Evolutionary conservation across 2,329 filamentous ascomycete species (phyloP).

Genomic region (Albifimbria verrucaria): DNA sequence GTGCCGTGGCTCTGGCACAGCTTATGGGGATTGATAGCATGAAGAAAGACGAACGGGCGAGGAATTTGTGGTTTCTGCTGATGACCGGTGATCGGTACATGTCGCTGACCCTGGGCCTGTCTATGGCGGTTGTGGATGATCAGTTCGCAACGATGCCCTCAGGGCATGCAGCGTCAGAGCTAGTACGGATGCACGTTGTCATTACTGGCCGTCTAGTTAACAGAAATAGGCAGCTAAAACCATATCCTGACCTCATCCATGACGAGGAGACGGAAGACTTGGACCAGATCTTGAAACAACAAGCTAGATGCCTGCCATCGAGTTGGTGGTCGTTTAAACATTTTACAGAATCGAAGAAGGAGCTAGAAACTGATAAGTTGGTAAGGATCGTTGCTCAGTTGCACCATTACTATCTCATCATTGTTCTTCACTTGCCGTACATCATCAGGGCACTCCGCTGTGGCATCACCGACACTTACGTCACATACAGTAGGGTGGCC

Average conservation of each 20-base stretch:
- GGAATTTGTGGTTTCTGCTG: not conserved
- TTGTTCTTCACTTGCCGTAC: not conserved
- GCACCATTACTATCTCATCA: not conserved
- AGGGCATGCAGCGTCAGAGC: not conserved
- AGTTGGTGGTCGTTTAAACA: not conserved
- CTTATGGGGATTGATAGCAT: conserved; percentile 32
- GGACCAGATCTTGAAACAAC: not conserved
- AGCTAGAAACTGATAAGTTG: not conserved
- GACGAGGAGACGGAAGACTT: not conserved
- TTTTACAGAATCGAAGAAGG: not conserved
- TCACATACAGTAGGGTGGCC: not conserved
- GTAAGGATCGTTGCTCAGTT: not conserved
- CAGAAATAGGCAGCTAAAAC: not conserved
- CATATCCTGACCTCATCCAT: not conserved
- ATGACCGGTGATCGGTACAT: not conserved
- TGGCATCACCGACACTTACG: not conserved
- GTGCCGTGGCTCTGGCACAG: conserved; percentile 42
- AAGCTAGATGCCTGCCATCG: not conserved
- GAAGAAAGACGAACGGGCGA: not conserved
- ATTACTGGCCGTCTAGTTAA: not conserved
- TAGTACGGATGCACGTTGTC: not conserved
- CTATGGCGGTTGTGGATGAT: not conserved
- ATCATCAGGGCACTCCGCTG: not conserved
- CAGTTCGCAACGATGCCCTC: not conserved
- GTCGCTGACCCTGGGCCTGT: not conserved